Percentiles rank a stretch among this genome's conserved stretches.
Evolutionary conservation across 2,329 filamentous ascomycete species (phyloP).

Genomic region (Verticillium zaregamsianum): DNA sequence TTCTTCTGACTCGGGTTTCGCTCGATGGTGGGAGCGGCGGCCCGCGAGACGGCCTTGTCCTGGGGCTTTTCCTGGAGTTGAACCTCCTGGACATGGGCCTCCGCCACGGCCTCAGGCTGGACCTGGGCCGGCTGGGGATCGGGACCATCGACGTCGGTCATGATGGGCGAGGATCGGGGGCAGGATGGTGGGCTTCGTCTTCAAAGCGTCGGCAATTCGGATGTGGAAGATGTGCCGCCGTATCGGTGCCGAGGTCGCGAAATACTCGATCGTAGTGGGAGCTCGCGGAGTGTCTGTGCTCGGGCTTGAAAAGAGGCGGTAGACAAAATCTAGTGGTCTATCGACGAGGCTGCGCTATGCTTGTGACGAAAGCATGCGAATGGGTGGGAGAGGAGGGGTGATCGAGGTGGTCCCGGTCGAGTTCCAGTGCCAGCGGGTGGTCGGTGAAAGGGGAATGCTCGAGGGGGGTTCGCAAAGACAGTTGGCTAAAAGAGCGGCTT

Average conservation of each 20-base stretch:
- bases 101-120: neutral
- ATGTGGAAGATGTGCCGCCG: neutral
- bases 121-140: neutral
- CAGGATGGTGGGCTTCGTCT: neutral
- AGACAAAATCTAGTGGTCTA: neutral
- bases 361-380: neutral
- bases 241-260: neutral
- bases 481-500: neutral
- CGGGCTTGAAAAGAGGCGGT: neutral
- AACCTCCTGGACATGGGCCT: neutral
- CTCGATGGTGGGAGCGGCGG: slow-evolving; percentile 3
- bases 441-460: neutral
- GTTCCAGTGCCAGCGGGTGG: neutral
- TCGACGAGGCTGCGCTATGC: neutral
- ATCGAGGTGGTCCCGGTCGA: neutral
- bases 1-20: slow-evolving; percentile 13
- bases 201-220: neutral
- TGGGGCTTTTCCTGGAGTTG: slow-evolving; percentile 5
- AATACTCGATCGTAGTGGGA: neutral
- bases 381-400: neutral
- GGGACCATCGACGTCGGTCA: slow-evolving; percentile 9
- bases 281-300: neutral
- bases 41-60: slow-evolving; percentile 1
- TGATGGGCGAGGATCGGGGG: slow-evolving; percentile 2
- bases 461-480: neutral